Evolutionary conservation across 2,329 filamentous ascomycete species (phyloP).

Genomic region (Penicillium sp.): DNA sequence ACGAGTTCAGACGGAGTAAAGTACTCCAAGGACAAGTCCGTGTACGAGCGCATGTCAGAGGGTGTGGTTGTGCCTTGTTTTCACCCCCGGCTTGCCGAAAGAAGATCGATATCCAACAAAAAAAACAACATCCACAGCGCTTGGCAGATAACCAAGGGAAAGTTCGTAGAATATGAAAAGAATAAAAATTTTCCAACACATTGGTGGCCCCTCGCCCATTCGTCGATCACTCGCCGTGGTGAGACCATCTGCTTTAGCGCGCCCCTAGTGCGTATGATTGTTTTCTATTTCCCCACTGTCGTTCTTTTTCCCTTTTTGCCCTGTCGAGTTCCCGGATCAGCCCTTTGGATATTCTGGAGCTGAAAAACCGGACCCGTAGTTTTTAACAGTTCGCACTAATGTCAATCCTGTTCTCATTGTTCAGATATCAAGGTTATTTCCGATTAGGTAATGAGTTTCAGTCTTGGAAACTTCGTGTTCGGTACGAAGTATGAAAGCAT

Average conservation of each 20-base stretch:
- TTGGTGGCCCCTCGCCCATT: slow-evolving; percentile 14
- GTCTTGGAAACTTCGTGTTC: too few species aligned
- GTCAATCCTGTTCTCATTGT: not conserved
- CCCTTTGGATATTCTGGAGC: slow-evolving; percentile 4
- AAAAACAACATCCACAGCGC: too few species aligned
- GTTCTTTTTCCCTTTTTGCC: slow-evolving; percentile 4
- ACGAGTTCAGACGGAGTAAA: too few species aligned
- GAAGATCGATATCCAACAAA: too few species aligned
- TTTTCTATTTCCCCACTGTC: slow-evolving; percentile 20
- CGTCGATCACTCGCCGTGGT: slow-evolving; percentile 24
- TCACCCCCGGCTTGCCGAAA: too few species aligned
- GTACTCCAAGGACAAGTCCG: too few species aligned
- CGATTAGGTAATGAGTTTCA: too few species aligned
- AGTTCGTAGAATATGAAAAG: not conserved
- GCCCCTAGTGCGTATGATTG: slow-evolving; percentile 26
- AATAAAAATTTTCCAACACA: slow-evolving; percentile 18
- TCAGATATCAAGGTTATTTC: not conserved
- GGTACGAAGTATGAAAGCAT: too few species aligned
- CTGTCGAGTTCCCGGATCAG: slow-evolving; percentile 9
- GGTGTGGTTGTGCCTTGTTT: too few species aligned
- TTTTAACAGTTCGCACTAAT: not conserved
- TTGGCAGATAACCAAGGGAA: not conserved
- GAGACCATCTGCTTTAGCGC: slow-evolving; percentile 28
- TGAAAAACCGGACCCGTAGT: not conserved
- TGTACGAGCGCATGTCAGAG: too few species aligned